Base-by-base conservation (phyloP, 2,329 filamentous ascomycete genomes). In the Phialophora verrucosa region DNA sequence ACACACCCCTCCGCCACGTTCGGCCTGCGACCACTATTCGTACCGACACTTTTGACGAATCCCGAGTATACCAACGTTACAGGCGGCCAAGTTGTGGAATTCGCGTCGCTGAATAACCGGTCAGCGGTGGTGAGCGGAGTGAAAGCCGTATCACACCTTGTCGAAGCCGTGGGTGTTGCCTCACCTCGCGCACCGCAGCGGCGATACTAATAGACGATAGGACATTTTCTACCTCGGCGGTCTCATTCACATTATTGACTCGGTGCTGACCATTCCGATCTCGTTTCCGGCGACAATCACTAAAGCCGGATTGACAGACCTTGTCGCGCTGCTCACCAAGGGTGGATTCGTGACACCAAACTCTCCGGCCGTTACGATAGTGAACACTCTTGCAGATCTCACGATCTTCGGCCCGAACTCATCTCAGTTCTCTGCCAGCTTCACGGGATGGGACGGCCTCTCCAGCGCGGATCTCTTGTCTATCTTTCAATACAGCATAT, bases 401-500 rank as follows among this genome's bases (percentile, higher is more conserved):
- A 87, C 73, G 69, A 90, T 54, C 25, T 90, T 91, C 69, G 87
- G 84, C 0, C 88, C 89, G 1, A 82, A 79, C 73, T 87, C 90
- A 74, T 78, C 78, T 1, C 87, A 87, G 12, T 87, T 90, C 78
- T 79, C 83, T 38, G 76, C 79, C 29, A 85, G 90, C 51, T 86
- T 83, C 63, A 85, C 81, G 58, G 78, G 83, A 29, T 73, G 87
- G 11, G 74, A 76, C 31, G 81, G 81, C 64, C 75, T 88, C 32
- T 80, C 80, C 27, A 74, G 76, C 0, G 75, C 81, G 4, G 75
- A 85, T 14, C 79, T 90, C 1, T 75, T 80, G 1, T 75, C 75
- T 31, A 82, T 91, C 59, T 80, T 91, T 38, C 77, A 81, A 29
- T 91, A 91, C 77, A 89, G 92, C 74, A 82, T 91, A 59, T 77